Evolutionary conservation across 352 stramenopile species (phyloP).

Genomic region (Phytophthora citrophthora): DNA sequence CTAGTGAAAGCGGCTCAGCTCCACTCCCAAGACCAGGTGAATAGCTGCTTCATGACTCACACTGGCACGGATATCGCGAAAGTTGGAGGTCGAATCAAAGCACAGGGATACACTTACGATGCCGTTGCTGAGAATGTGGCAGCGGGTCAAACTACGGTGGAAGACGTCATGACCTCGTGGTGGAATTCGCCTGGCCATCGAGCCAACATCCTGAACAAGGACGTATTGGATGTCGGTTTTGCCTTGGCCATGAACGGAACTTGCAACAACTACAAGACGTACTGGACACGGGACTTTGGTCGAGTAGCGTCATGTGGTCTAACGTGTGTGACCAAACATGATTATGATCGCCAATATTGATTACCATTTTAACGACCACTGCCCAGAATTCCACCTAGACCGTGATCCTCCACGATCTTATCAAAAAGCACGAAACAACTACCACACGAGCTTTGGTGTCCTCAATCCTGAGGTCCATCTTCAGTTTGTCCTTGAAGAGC

Average conservation of each 20-base stretch:
- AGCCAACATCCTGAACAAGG: slow-evolving; percentile 47
- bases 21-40: slow-evolving; percentile 42
- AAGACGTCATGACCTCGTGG: slow-evolving; percentile 53
- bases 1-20: slow-evolving; percentile 15
- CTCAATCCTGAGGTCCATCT: too few relatives aligned
- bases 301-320: too few relatives aligned
- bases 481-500: too few relatives aligned
- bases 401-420: too few relatives aligned
- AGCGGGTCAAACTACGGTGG: slow-evolving; percentile 43
- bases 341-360: too few relatives aligned
- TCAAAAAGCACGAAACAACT: too few relatives aligned
- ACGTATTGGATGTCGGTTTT: slow-evolving; percentile 30
- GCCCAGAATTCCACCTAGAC: too few relatives aligned
- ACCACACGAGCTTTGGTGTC: too few relatives aligned
- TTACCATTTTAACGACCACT: too few relatives aligned
- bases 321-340: too few relatives aligned
- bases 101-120: slow-evolving; percentile 48
- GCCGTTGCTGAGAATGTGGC: slow-evolving; percentile 54
- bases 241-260: slow-evolving; percentile 23
- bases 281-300: slow-evolving; percentile 61
- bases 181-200: slow-evolving; percentile 53
- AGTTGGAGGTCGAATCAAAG: slow-evolving; percentile 38
- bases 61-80: slow-evolving; percentile 37
- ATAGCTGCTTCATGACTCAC: slow-evolving; percentile 52
- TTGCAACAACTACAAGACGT: slow-evolving; percentile 40